Evolutionary conservation across 169 alveolate species (phyloP).

Genomic region (Besnoitia besnoiti): DNA sequence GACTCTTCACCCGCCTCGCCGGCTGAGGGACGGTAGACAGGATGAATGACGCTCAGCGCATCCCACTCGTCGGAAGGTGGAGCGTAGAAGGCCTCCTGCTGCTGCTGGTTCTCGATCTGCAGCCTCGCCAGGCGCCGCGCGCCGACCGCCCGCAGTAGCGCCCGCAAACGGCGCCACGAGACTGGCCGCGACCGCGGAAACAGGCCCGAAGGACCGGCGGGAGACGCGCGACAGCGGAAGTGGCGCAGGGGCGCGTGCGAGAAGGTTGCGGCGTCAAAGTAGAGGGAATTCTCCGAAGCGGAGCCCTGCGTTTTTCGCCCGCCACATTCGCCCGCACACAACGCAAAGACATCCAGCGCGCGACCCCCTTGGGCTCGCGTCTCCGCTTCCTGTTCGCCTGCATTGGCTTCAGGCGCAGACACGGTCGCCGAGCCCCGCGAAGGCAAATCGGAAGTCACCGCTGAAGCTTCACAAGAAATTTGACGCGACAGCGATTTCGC

Average conservation of each 20-base stretch:
- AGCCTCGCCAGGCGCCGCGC: background rate
- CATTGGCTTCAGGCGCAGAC: no score
- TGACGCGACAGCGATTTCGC: no score
- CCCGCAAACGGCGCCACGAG: constrained; percentile 34
- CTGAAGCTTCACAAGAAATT: no score
- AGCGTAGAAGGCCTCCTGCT: constrained; percentile 15
- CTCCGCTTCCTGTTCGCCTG: no score
- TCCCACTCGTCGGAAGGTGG: constrained; percentile 33
- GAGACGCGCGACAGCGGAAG: background rate
- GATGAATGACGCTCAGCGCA: background rate
- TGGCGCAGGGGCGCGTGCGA: background rate
- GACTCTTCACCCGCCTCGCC: background rate
- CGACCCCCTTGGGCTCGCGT: no score
- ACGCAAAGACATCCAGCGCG: no score
- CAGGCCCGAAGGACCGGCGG: background rate
- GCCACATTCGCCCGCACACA: no score
- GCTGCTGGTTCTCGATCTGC: background rate
- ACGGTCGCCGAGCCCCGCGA: no score
- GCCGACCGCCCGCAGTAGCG: background rate
- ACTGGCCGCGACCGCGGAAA: background rate
- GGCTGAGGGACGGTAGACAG: background rate
- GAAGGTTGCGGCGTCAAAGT: background rate
- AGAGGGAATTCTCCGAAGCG: background rate
- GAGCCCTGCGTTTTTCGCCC: no score
- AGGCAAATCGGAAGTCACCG: no score